These are phyloP conservation scores for Mortierella polycephala DNA, from an alignment of 371 early-diverging fungal genomes.

Conservation along the genomic window DNA sequence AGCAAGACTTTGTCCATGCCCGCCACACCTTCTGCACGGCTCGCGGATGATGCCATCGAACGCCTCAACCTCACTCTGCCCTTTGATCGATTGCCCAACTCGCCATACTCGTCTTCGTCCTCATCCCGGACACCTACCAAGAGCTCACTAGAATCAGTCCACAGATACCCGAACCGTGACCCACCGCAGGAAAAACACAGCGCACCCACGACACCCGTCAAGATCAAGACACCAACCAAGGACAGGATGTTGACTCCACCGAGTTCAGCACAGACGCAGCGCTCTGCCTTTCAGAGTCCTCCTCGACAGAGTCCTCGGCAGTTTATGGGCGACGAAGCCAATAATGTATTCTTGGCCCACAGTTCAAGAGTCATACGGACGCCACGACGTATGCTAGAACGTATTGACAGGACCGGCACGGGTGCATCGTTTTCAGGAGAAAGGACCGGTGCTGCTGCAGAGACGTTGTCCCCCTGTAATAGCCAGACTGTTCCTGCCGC, in stretches of 20 bases:
- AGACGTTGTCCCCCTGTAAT: not conserved
- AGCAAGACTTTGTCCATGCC: not conserved
- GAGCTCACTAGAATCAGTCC: constrained; percentile 18
- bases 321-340: constrained; percentile 32
- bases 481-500: not conserved
- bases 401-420: not conserved
- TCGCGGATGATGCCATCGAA: constrained; percentile 21
- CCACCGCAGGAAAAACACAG: not conserved
- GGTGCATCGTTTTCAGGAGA: not conserved
- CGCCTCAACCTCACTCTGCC: constrained; percentile 20
- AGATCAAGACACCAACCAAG: not conserved
- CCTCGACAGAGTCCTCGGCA: constrained; percentile 12
- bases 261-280: constrained; percentile 3
- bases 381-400: constrained; percentile 12
- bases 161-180: constrained; percentile 28
- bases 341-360: constrained; percentile 24
- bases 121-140: not conserved
- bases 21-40: constrained; percentile 17
- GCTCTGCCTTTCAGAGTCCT: constrained; percentile 1
- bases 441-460: not conserved
- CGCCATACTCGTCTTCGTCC: not conserved
- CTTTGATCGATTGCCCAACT: constrained; percentile 14
- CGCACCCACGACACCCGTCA: constrained; percentile 14
- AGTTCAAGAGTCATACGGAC: constrained; percentile 33
- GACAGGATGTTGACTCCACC: constrained; percentile 7